Evolutionary conservation across 2,329 filamentous ascomycete species (phyloP), one percentile per base, ranked within the genome.

Genomic region (Cryphonectria nitschkei): DNA sequence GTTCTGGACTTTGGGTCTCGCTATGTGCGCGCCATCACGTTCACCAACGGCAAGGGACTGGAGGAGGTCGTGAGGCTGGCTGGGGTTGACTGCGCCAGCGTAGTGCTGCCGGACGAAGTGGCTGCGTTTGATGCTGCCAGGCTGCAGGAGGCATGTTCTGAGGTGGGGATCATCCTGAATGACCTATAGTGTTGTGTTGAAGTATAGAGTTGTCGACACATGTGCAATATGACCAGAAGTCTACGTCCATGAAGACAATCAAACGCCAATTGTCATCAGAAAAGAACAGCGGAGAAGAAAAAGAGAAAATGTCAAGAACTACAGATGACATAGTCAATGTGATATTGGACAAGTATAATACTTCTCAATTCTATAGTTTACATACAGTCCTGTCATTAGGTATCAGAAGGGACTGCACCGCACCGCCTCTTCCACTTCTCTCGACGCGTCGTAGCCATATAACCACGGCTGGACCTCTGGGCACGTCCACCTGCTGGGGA

Each of bases 401-500:
- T 2, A 22, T 43, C 29, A 70, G 64, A 72, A 71, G 1, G 74
- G 75, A 29, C 77, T 70, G 37, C 74, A 70, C 46, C 64, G 68
- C 34, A 76, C 77, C 1, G 75, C 76, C 67, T 75, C 74, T 68
- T 87, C 83, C 0, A 85, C 87, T 75, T 90, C 88, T 39, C 80
- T 80, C 70, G 85, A 84, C 3, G 88, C 87, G 78, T 91, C 87
- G 73, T 92, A 91, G 0, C 89, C 88, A 74, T 88, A 92, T 63
- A 92, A 73, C 87, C 89, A 91, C 0, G 86, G 85, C 77, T 92
- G 89, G 0, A 89, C 85, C 46, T 86, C 81, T 0, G 88, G 88
- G 76, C 89, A 91, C 1, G 86, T 88, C 86, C 89, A 89, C 65
- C 89, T 81, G 78, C 87, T 89, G 0, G 90, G 90, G 74, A 91